Evolutionary conservation across 305 asterid genomes (phyloP), one percentile per base, ranked within the genome.

Genomic region (Fraxinus sp.): DNA sequence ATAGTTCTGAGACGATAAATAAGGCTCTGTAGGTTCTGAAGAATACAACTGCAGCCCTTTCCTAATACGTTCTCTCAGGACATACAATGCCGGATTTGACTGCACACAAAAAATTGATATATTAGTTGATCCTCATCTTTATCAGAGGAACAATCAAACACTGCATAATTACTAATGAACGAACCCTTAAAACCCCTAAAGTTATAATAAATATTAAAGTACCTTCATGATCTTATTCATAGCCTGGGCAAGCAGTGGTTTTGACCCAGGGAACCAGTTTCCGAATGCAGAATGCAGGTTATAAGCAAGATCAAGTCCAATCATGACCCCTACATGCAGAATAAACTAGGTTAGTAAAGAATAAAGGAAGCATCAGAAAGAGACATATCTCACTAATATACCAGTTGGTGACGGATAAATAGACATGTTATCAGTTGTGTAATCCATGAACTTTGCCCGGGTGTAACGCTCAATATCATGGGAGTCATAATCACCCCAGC

Each of bases 201-300:
- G 28, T 22, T 28, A 24, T 3, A 49, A 0, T 5, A 20, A 77
- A 79, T 36, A 4, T 4, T 5, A 24, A 20, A 46, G 44, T 84
- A 97, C 99, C 99, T 97, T 97, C 99, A 97, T 97, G 82, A 97
- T 97, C 89, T 97, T 97, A 91, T 97, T 97, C 99, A 97, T 97
- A 46, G 99, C 99, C 90, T 97, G 99, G 7, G 98, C 98, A 85
- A 97, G 91, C 87, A 97, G 85, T 1, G 99, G 99, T 82, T 97
- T 97, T 74, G 99, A 97, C 86, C 99, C 99, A 80, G 99, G 99
- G 88, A 97, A 97, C 99, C 99, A 97, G 89, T 97, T 97, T 81
- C 99, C 99, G 80, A 97, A 97, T 4, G 99, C 97, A 55, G 99
- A 97, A 86, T 97, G 99, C 88, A 97, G 85, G 84, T 97, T 97